Evolutionary conservation across 371 early-diverging fungal species (phyloP).

Genomic region (Mucor indicus): DNA sequence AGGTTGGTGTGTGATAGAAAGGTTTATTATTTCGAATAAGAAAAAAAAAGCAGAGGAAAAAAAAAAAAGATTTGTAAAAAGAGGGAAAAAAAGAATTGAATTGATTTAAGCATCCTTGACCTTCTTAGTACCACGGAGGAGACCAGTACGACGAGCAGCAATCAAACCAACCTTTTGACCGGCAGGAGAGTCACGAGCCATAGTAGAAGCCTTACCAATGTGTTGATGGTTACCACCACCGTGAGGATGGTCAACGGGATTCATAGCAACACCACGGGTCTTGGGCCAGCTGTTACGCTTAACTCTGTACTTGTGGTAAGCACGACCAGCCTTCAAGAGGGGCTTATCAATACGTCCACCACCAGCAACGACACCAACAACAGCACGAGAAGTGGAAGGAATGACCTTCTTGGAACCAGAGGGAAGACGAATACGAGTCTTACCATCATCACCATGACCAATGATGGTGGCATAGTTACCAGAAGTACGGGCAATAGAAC

Average conservation of each 20-base stretch:
- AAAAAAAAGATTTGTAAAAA: neutral
- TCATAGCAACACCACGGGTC: constrained; percentile 99
- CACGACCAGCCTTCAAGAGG: constrained; percentile 99
- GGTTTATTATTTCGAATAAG: neutral
- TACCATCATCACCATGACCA: constrained; percentile 98
- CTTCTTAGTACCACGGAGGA: constrained; percentile 97
- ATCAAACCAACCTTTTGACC: constrained; percentile 98
- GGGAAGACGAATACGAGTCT: constrained; percentile 95
- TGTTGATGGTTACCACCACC: constrained; percentile 95
- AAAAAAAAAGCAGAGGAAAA: neutral
- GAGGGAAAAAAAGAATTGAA: neutral
- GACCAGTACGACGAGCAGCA: constrained; percentile 99
- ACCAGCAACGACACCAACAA: constrained; percentile 98
- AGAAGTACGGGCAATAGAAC: constrained; percentile 95
- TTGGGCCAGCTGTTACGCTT: constrained; percentile 99
- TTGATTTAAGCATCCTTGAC: constrained; percentile 40
- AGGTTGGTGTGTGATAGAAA: no score
- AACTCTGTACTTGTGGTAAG: constrained; percentile 97
- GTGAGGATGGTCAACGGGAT: constrained; percentile 93
- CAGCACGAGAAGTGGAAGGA: constrained; percentile 89
- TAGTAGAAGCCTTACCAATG: constrained; percentile 99
- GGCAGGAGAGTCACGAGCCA: constrained; percentile 92
- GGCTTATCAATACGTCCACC: constrained; percentile 99
- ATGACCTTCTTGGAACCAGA: constrained; percentile 98
- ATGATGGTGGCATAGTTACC: constrained; percentile 99